A percentile compares a stretch with the other conserved stretches of the same genome.
Evolutionary conservation across 345 rosid genomes (phyloP).

Genomic region (Luvunga scandens): DNA sequence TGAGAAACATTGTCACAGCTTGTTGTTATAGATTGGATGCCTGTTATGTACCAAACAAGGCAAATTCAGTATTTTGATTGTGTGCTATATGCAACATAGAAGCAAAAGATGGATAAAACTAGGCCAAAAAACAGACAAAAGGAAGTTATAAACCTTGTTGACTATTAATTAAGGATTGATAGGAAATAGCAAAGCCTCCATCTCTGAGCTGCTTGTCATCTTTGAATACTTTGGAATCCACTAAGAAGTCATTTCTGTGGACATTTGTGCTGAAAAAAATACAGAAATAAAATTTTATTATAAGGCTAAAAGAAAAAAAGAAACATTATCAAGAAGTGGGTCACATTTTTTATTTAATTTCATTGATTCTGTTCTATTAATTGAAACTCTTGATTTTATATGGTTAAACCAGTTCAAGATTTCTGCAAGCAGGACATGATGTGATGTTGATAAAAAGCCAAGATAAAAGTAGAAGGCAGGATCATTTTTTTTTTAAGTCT

Average conservation of each 20-base stretch:
- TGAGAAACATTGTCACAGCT: slow-evolving; percentile 18
- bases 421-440: background rate
- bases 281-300: background rate
- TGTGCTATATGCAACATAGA: background rate
- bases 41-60: slow-evolving; percentile 15
- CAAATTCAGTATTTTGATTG: background rate
- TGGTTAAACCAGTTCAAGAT: background rate
- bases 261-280: slow-evolving; percentile 23
- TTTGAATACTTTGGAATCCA: slow-evolving; percentile 28
- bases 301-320: background rate
- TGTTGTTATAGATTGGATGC: slow-evolving; percentile 20
- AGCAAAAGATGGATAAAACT: background rate
- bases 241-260: slow-evolving; percentile 18
- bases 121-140: background rate
- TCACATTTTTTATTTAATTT: background rate
- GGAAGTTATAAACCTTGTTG: slow-evolving; percentile 32
- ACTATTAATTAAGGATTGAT: slow-evolving; percentile 20
- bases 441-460: background rate
- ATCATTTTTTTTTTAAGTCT: background rate
- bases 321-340: background rate
- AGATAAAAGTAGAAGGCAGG: slow-evolving; percentile 6
- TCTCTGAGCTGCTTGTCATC: slow-evolving; percentile 25
- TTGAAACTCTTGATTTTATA: background rate
- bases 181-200: slow-evolving; percentile 28
- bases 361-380: background rate